A percentile compares a stretch with the other conserved stretches of the same genome.
These are phyloP conservation scores for Quillaja saponaria DNA, from an alignment of 306 rosid genomes.

Conservation along the genomic window DNA sequence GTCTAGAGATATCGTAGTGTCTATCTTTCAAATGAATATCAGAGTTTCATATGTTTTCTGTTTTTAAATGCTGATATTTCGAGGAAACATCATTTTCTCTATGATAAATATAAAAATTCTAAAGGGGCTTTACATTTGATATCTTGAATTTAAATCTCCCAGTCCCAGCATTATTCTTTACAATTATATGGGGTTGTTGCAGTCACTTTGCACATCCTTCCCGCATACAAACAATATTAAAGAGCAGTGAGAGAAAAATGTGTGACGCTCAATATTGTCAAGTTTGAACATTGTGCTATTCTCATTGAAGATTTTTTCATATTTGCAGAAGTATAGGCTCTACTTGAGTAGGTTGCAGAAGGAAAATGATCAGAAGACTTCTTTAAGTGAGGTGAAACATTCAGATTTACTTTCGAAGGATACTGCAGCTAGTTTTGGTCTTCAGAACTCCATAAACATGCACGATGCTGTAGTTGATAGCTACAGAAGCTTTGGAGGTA, in stretches of 20 bases:
- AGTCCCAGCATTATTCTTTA: not conserved
- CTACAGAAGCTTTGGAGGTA: conserved; percentile 47
- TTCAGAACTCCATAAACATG: conserved; percentile 42
- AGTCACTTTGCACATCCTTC: not conserved
- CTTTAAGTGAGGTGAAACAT: conserved; percentile 62
- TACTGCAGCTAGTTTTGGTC: conserved; percentile 46
- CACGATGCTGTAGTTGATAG: conserved; percentile 59
- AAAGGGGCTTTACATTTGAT: conserved; percentile 22
- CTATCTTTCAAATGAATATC: conserved; percentile 15
- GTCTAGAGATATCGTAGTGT: conserved; percentile 23
- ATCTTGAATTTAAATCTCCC: not conserved
- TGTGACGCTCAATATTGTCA: conserved; percentile 18
- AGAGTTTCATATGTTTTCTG: conserved; percentile 14
- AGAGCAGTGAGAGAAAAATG: not conserved
- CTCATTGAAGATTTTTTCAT: conserved; percentile 27
- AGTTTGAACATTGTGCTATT: conserved; percentile 20
- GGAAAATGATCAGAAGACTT: conserved; percentile 61
- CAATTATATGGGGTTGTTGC: not conserved
- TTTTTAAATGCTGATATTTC: conserved; percentile 2
- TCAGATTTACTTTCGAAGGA: conserved; percentile 62
- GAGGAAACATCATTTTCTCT: not conserved
- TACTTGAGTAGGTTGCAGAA: conserved; percentile 88
- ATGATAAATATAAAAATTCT: conserved; percentile 6
- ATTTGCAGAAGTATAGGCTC: conserved; percentile 90
- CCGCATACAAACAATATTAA: not conserved